Percentiles rank a stretch among this genome's conserved stretches.
Evolutionary conservation across 805 yeast species (phyloP).

Genomic region (Alloascoidea hylecoeti): DNA sequence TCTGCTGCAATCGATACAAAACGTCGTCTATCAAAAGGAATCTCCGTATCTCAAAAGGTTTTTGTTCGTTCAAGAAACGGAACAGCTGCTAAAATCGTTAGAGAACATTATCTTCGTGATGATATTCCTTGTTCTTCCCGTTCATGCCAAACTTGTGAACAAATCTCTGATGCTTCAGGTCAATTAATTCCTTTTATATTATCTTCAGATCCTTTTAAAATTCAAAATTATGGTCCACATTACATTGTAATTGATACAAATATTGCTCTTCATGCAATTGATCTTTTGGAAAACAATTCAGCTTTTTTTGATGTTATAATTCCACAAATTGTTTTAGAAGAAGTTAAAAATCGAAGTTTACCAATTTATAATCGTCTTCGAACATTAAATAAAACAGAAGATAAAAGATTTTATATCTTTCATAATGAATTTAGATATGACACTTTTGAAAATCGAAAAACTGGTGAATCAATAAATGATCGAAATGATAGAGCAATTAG

Average conservation of each 20-base stretch:
- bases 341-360: conserved; percentile 73
- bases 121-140: conserved; percentile 87
- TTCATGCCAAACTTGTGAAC: conserved; percentile 49
- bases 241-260: conserved; percentile 83
- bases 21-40: neutral
- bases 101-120: conserved; percentile 85
- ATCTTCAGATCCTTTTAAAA: conserved; percentile 38
- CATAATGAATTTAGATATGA: conserved; percentile 81
- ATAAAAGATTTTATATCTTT: conserved; percentile 75
- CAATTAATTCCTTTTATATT: conserved; percentile 53
- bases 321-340: conserved; percentile 94
- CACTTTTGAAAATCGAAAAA: conserved; percentile 49
- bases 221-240: conserved; percentile 44
- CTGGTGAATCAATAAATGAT: conserved; percentile 70
- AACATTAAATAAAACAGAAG: conserved; percentile 48
- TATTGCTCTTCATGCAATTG: conserved; percentile 78
- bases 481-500: conserved; percentile 87
- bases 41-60: conserved; percentile 66
- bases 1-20: no score
- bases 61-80: conserved; percentile 87
- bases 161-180: conserved; percentile 52
- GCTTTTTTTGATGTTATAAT: conserved; percentile 81
- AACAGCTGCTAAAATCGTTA: conserved; percentile 76
- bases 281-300: conserved; percentile 62
- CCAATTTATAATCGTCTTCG: conserved; percentile 83